Evolutionary conservation across 192 early-diverging fungal genomes (phyloP).

Genomic region (Thoreauomyces humboldtii): DNA sequence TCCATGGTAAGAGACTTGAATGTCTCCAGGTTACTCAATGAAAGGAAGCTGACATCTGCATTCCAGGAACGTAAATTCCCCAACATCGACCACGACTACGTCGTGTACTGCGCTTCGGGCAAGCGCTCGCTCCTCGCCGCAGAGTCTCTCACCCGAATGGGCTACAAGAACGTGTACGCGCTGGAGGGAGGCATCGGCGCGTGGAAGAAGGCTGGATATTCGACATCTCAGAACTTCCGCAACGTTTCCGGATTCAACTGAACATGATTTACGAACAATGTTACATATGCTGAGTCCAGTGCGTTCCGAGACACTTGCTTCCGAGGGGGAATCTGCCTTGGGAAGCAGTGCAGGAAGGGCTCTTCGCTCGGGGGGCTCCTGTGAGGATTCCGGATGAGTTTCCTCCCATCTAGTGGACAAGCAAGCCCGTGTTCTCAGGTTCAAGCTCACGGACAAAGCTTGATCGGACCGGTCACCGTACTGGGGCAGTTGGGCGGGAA

Average conservation of each 20-base stretch:
- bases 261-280: background rate
- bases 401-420: too few species aligned
- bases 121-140: conserved; percentile 45
- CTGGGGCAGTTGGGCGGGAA: too few species aligned
- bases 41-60: background rate
- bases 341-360: too few species aligned
- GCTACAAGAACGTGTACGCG: conserved; percentile 48
- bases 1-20: conserved; percentile 41
- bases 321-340: too few species aligned
- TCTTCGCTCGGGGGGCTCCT: too few species aligned
- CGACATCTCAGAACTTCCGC: conserved; percentile 2
- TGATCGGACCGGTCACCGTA: too few species aligned
- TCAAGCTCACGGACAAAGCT: too few species aligned
- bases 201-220: conserved; percentile 11
- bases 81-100: conserved; percentile 41
- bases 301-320: too few species aligned
- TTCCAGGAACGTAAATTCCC: conserved; percentile 42
- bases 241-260: background rate
- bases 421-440: too few species aligned
- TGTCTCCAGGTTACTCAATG: background rate
- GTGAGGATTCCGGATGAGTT: too few species aligned
- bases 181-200: conserved; percentile 41
- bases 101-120: conserved; percentile 54
- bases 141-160: conserved; percentile 42
- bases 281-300: too few species aligned